Conservation (phyloP, 495 filamentous ascomycete genomes). For the Entonaema liquescens region DNA sequence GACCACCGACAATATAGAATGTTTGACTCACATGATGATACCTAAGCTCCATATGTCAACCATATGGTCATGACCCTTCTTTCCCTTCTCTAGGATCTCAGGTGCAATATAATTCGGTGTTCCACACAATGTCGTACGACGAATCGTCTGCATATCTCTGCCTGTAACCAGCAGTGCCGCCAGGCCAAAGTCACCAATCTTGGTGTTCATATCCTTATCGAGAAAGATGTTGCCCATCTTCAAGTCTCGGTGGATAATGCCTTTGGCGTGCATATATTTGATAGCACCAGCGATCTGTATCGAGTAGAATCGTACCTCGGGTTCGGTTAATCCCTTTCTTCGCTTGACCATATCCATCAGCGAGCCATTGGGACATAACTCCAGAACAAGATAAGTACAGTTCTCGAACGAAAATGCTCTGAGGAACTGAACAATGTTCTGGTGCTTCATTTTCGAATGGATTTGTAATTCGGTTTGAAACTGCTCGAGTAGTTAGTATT, state of each 20-base stretch:
- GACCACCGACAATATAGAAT: background rate
- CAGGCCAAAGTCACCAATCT: slow-evolving; percentile 96
- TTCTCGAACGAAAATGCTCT: slow-evolving; percentile 89
- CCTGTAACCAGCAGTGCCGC: slow-evolving; percentile 91
- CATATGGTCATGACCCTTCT: slow-evolving; percentile 84
- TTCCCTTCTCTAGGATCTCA: slow-evolving; percentile 87
- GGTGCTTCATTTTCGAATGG: slow-evolving; percentile 95
- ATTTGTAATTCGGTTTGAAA: slow-evolving; percentile 98
- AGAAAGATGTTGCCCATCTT: slow-evolving; percentile 99
- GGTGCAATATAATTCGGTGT: slow-evolving; percentile 99
- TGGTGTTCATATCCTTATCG: slow-evolving; percentile 95
- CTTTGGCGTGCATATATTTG: slow-evolving; percentile 94
- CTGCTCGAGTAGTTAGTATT: slow-evolving; percentile 60
- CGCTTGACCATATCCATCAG: slow-evolving; percentile 97
- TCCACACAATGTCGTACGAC: slow-evolving; percentile 91
- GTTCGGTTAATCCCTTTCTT: slow-evolving; percentile 83
- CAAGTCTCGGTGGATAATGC: slow-evolving; percentile 94
- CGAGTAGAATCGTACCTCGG: slow-evolving; percentile 89
- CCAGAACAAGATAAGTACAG: slow-evolving; percentile 92
- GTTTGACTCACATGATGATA: slow-evolving; percentile 80
- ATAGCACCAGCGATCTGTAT: slow-evolving; percentile 95
- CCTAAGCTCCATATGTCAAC: slow-evolving; percentile 98
- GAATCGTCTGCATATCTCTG: slow-evolving; percentile 76
- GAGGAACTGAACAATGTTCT: slow-evolving; percentile 92
- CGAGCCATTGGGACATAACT: slow-evolving; percentile 95